Conservation (phyloP, 352 stramenopile species). For the Pelagophyceae sp. region DNA sequence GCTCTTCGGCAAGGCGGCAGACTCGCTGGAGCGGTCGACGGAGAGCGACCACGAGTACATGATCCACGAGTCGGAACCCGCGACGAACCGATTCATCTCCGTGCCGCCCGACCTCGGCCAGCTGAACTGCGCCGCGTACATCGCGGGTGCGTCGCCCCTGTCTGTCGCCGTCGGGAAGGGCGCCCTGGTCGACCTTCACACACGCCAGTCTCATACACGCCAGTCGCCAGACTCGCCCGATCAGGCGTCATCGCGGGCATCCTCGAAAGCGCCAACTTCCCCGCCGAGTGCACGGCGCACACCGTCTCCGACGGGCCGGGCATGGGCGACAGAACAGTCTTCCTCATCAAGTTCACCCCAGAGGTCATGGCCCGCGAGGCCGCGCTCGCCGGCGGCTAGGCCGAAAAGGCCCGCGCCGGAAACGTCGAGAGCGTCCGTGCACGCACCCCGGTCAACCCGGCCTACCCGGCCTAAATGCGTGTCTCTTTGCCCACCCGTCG, state of each 20-base stretch:
- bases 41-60: constrained; percentile 90
- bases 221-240: too few relatives aligned
- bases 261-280: constrained; percentile 56
- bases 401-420: too few relatives aligned
- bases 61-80: constrained; percentile 36
- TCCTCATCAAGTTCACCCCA: constrained; percentile 56
- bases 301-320: constrained; percentile 49
- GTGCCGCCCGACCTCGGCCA: constrained; percentile 86
- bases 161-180: too few relatives aligned
- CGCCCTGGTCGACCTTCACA: too few relatives aligned
- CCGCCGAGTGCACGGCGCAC: constrained; percentile 50
- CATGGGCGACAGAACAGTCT: constrained; percentile 55
- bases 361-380: constrained; percentile 51
- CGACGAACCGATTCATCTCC: constrained; percentile 92
- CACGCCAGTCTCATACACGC: too few relatives aligned
- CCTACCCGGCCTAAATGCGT: too few relatives aligned
- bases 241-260: constrained; percentile 52
- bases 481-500: too few relatives aligned
- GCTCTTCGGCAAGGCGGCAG: constrained; percentile 88
- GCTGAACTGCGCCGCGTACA: constrained; percentile 89
- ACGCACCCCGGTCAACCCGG: too few relatives aligned
- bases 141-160: constrained; percentile 87
- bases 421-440: too few relatives aligned
- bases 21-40: constrained; percentile 88
- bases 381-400: constrained; percentile 30